Conservation (phyloP, 257 asterid species). For the Solanum pimpinellifolium region DNA sequence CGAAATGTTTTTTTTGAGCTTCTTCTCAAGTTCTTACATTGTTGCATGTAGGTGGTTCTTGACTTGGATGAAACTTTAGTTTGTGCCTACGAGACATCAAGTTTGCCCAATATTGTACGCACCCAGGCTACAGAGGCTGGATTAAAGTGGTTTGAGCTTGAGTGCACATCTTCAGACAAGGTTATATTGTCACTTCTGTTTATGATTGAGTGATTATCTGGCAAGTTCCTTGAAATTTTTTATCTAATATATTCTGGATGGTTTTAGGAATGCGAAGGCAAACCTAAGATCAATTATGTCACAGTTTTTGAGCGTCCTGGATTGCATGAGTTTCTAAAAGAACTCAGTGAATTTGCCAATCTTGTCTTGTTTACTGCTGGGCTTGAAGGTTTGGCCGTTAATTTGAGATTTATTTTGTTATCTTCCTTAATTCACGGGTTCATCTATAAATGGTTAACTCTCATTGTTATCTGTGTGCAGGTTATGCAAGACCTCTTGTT, state of each 20-base stretch:
- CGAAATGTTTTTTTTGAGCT: not conserved
- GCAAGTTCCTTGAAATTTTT: not conserved
- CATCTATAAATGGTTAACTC: constrained; percentile 3
- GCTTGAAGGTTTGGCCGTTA: constrained; percentile 60
- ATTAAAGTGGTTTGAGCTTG: constrained; percentile 77
- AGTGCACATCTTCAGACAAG: constrained; percentile 51
- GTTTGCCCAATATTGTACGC: constrained; percentile 56
- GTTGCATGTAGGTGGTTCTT: constrained; percentile 67
- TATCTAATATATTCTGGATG: not conserved
- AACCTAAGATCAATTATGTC: constrained; percentile 83
- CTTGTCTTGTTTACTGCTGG: constrained; percentile 92
- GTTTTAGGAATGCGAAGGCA: constrained; percentile 61
- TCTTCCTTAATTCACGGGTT: not conserved
- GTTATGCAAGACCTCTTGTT: constrained; percentile 93
- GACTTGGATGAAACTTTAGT: constrained; percentile 92
- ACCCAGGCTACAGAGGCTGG: constrained; percentile 88
- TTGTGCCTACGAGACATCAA: constrained; percentile 81
- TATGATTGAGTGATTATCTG: not conserved
- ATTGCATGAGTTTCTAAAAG: constrained; percentile 55
- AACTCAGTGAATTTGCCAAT: constrained; percentile 82
- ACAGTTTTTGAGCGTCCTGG: constrained; percentile 97
- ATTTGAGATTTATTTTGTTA: not conserved
- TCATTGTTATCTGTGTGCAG: constrained; percentile 25
- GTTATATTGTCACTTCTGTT: constrained; percentile 17
- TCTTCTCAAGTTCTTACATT: constrained; percentile 2